Conservation (phyloP, 139 green algal genomes). For the Micractinium sp. region DNA sequence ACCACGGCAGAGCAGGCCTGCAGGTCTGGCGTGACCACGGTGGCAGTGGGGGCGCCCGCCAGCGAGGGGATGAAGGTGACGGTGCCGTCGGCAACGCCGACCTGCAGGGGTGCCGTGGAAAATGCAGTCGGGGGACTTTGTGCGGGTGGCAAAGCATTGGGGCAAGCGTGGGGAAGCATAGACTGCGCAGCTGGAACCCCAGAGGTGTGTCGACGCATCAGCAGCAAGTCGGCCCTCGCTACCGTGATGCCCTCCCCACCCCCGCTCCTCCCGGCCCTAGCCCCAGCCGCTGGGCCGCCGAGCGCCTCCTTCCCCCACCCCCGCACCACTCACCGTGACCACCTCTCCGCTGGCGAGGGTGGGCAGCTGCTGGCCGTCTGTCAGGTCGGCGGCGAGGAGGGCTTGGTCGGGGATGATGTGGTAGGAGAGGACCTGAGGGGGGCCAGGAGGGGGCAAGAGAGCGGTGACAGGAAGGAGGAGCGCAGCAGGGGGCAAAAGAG, state of each 20-base stretch:
- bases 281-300: too few relatives aligned
- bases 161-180: too few relatives aligned
- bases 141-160: too few relatives aligned
- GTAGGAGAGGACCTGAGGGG: conserved; percentile 50
- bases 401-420: conserved; percentile 53
- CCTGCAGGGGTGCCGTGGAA: conserved; percentile 7
- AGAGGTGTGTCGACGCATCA: too few relatives aligned
- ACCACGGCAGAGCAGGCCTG: conserved; percentile 32
- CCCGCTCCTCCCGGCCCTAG: too few relatives aligned
- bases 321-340: conserved; percentile 5
- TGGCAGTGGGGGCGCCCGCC: not conserved
- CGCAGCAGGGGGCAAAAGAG: not conserved
- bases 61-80: conserved; percentile 10
- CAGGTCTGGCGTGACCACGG: conserved; percentile 36
- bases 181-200: too few relatives aligned
- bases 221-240: too few relatives aligned
- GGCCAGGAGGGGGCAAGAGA: too few relatives aligned
- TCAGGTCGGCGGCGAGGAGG: conserved; percentile 12
- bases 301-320: too few relatives aligned
- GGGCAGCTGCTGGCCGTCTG: conserved; percentile 40
- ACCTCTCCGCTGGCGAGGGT: conserved; percentile 24
- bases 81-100: not conserved
- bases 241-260: too few relatives aligned
- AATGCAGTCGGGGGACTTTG: too few relatives aligned
- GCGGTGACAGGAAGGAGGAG: not conserved